Base-by-base conservation (phyloP, 345 rosid genomes). In the Excoecaria cochinchinensis region DNA sequence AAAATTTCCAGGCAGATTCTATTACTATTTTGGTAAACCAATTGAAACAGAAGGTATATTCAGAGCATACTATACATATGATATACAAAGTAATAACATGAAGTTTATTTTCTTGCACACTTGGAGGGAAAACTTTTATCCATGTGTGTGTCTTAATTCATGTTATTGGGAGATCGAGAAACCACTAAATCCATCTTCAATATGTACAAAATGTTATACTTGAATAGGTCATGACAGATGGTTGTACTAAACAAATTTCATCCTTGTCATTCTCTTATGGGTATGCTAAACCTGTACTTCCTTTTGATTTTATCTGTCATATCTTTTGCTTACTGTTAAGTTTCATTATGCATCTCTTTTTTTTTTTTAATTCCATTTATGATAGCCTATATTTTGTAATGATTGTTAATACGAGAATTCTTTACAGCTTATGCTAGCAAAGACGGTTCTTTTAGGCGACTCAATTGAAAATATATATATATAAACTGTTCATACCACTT, bases 1-100 rank as follows among this genome's bases (percentile, higher is more conserved):
- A 62, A 94, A 89, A 79, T 58, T 90, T 67, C 98, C 98, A 0
- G 97, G 97, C 47, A 82, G 90, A 60, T 87, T 89, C 70, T 94
- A 94, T 82, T 92, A 72, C 73, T 82, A 85, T 71, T 94, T 92
- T 10, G 95, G 94, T 24, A 92, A 89, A 77, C 93, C 98, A 69
- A 89, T 94, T 31, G 87, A 90, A 65, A 87, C 91, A 6, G 74
- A 80, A 87, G 95, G 97, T 92, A 83, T 11, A 67, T 1, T 51
- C 60, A 19, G 22, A 69, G 52, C 38, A 42, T 21, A 36, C 4
- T 13, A 68, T 47, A n/a, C 25, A 8, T 31, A 25, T 25, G n/a
- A 68, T 48, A 25, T 36, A 24, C 21, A 44, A n/a, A 60, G 39
- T 11, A 25, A 5, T 11, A 60, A 22, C 39, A 13, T 31, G 31